Conservation (phyloP, 1,284 basidiomycete genomes). For the Pyrrhoderma lamaoense region DNA sequence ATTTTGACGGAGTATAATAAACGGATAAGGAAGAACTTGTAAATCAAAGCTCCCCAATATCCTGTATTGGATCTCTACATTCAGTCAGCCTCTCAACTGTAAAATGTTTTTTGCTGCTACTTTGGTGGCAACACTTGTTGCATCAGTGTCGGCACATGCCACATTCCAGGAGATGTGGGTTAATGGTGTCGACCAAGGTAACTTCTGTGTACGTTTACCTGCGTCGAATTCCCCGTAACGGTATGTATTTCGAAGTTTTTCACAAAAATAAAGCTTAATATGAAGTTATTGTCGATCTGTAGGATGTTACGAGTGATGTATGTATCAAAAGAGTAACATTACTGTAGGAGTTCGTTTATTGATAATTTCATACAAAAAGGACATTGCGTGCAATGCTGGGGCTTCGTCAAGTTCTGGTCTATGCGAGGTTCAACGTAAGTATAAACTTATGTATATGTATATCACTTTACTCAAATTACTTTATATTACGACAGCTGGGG, state of each 20-base stretch:
- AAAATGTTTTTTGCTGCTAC: constrained; percentile 2
- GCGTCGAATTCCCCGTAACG: constrained; percentile 42
- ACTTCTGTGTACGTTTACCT: constrained; percentile 36
- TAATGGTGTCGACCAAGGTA: constrained; percentile 38
- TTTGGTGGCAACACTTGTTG: background rate
- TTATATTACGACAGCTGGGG: constrained; percentile 32
- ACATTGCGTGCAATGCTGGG: constrained; percentile 41
- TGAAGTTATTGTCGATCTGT: background rate
- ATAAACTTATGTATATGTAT: background rate
- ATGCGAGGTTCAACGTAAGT: constrained; percentile 37
- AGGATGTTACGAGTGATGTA: constrained; percentile 30
- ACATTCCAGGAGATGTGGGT: constrained; percentile 50
- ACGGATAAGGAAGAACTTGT: no score
- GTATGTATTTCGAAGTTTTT: constrained; percentile 12
- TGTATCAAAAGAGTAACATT: constrained; percentile 13
- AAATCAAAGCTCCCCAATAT: no score
- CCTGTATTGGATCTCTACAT: no score
- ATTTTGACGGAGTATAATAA: no score
- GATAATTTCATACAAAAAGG: constrained; percentile 25
- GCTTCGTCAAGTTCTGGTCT: constrained; percentile 29
- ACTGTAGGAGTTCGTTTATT: background rate
- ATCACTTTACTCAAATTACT: background rate
- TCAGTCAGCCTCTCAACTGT: background rate
- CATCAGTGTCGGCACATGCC: constrained; percentile 32
- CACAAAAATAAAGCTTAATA: background rate